Evolutionary conservation across 129 eudicot species (phyloP), one percentile per base, ranked within the genome.

Genomic region (Flaveria ramosissima): DNA sequence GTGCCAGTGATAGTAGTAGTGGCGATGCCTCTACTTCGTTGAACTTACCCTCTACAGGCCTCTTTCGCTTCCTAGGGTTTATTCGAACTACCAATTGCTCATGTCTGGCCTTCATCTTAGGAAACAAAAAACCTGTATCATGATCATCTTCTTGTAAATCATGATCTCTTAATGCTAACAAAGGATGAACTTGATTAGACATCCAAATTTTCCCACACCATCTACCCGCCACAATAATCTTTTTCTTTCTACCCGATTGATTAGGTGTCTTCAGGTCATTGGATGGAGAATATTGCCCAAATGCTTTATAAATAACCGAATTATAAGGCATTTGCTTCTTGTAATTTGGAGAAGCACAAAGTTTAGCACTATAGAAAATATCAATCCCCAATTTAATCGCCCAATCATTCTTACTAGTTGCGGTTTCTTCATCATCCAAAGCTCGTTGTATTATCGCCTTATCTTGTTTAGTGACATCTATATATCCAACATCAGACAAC

Each of bases 271-370:
- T 32, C 7, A 82, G 60, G 64, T 46, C 61, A 36, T 78, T 76
- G 27, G 77, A 75, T 15, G 92, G 76, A 51, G 88, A 62, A 69
- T 67, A 75, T 13, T 87, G 87, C 20, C 97, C 91, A 82, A 93
- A 93, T 9, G 89, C 98, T 14, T 51, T 85, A 59, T 93, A 89
- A 47, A 93, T 84, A 17, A 89, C 81, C 14, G 60, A 56, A 78
- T 93, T 94, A 81, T 93, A 89, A 0, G 92, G 98, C 96, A 93
- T 91, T 83, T 93, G 98, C 83, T 91, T 89, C 55, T 83, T 84
- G 82, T 93, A 89, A 50, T 83, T 91, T 17, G 96, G 89, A 12
- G 97, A 93, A 3, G 97, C 87, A 78, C 93, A 81, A 23, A 93
- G 97, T 53, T 78, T 89, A 43, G 98, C 92, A 84, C 96, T 93